These are phyloP conservation scores for Boletus speciosus DNA, from an alignment of 768 basidiomycete genomes.

Conservation along the genomic window DNA sequence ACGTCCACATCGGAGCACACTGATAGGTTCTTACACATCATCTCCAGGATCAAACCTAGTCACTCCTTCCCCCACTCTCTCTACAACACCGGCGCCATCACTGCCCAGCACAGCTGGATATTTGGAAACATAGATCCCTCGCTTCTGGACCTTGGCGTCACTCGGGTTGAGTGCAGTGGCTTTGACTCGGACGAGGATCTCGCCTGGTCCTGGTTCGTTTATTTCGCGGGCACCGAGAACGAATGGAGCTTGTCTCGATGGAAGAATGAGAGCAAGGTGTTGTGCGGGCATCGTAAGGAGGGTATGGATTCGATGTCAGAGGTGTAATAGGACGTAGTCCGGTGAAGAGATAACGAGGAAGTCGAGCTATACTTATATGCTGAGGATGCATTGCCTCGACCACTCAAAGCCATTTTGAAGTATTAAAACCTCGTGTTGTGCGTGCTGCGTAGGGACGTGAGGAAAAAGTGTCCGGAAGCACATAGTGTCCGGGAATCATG, in stretches of 20 bases:
- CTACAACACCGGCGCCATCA: slow-evolving; percentile 52
- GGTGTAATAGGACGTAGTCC: slow-evolving; percentile 12
- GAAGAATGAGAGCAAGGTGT: slow-evolving; percentile 31
- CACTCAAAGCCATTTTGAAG: slow-evolving; percentile 18
- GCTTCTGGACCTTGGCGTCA: slow-evolving; percentile 50
- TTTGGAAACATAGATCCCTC: slow-evolving; percentile 35
- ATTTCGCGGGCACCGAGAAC: slow-evolving; percentile 32
- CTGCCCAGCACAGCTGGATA: slow-evolving; percentile 47
- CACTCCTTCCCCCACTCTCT: slow-evolving; percentile 50
- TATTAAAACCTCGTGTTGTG: slow-evolving; percentile 35
- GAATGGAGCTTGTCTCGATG: slow-evolving; percentile 35
- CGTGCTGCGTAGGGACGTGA: slow-evolving; percentile 31
- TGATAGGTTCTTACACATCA: slow-evolving; percentile 41
- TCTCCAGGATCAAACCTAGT: slow-evolving; percentile 48
- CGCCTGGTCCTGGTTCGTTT: slow-evolving; percentile 43
- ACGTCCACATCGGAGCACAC: slow-evolving; percentile 1
- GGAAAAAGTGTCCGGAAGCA: slow-evolving; percentile 24
- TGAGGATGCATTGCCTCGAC: slow-evolving; percentile 29
- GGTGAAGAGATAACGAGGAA: slow-evolving; percentile 19
- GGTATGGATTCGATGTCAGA: slow-evolving; percentile 3
- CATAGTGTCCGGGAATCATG: slow-evolving; percentile 28
- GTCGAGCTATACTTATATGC: slow-evolving; percentile 28
- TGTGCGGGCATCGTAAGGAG: slow-evolving; percentile 23
- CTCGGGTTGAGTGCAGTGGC: slow-evolving; percentile 51
- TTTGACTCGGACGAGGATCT: slow-evolving; percentile 46